Conservation (phyloP, 208 protist species). For the Vickermania ingenoplastis region DNA sequence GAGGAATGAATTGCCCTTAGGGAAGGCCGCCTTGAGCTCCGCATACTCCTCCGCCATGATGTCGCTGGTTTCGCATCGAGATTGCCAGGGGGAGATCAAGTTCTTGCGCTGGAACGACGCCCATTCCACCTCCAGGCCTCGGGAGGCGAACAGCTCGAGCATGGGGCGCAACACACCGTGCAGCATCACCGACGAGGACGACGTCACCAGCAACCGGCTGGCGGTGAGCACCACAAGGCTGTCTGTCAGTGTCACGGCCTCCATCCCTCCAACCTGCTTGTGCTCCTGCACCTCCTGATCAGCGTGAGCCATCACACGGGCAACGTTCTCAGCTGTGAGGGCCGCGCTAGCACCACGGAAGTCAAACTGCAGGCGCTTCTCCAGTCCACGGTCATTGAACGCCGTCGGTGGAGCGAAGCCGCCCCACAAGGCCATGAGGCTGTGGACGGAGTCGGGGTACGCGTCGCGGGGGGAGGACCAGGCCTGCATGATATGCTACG, state of each 20-base stretch:
- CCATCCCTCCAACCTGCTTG: constrained; percentile 14
- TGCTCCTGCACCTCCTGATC: constrained; percentile 23
- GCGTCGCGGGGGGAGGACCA: constrained; percentile 48
- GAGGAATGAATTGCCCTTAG: constrained; percentile 62
- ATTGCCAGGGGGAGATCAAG: constrained; percentile 52
- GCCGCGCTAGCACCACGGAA: constrained; percentile 21
- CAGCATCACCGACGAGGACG: constrained; percentile 47
- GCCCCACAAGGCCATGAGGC: constrained; percentile 79
- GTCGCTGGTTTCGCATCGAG: constrained; percentile 41
- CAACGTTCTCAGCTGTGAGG: constrained; percentile 29
- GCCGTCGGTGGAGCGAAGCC: constrained; percentile 46
- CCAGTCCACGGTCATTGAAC: constrained; percentile 41
- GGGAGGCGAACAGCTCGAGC: constrained; percentile 21
- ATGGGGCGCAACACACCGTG: constrained; percentile 40
- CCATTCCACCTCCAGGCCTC: constrained; percentile 52
- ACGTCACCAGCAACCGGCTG: constrained; percentile 38
- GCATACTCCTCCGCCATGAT: constrained; percentile 86
- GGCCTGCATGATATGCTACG: not conserved
- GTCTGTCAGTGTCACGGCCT: constrained; percentile 35
- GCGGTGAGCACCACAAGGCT: constrained; percentile 36
- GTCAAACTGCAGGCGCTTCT: constrained; percentile 84
- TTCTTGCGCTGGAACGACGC: constrained; percentile 80
- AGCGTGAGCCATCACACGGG: constrained; percentile 19
- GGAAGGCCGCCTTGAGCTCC: constrained; percentile 71
- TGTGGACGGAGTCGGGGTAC: constrained; percentile 70